A percentile compares a stretch with the other conserved stretches of the same genome.
Conservation (phyloP, 2,329 filamentous ascomycete species). For the Paracoccidioides lutzii region DNA sequence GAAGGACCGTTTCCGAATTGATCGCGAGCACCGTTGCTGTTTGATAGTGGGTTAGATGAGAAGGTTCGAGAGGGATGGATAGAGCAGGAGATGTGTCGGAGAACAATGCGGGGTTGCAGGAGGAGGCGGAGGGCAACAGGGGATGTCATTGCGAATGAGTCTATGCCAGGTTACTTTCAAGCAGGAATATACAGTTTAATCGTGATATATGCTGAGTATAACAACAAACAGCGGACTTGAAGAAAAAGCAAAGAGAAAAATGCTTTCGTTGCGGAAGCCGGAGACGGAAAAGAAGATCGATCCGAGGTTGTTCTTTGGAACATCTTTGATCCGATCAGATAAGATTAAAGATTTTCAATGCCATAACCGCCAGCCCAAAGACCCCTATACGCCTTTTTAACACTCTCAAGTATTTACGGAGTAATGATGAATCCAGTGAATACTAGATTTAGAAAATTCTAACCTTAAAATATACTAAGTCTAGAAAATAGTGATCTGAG, state of each 20-base stretch:
- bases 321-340: conserved; percentile 1
- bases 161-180: too few species aligned
- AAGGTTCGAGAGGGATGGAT: not conserved
- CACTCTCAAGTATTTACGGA: too few species aligned
- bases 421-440: too few species aligned
- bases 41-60: not conserved
- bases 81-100: not conserved
- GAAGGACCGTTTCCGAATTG: conserved; percentile 42
- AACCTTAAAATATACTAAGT: too few species aligned
- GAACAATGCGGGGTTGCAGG: not conserved
- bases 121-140: not conserved
- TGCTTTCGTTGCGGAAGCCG: not conserved
- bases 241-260: not conserved
- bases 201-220: not conserved
- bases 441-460: too few species aligned
- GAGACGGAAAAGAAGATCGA: not conserved
- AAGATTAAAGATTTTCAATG: not conserved
- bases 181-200: not conserved
- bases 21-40: conserved; percentile 14
- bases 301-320: not conserved
- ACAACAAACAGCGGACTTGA: not conserved
- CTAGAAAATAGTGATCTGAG: too few species aligned
- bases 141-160: not conserved
- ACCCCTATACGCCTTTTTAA: too few species aligned
- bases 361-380: too few species aligned